A percentile compares a stretch with the other conserved stretches of the same genome.
These are phyloP conservation scores for Ceratopteris richardii DNA, from an alignment of 75 land plant genomes.

Conservation along the genomic window DNA sequence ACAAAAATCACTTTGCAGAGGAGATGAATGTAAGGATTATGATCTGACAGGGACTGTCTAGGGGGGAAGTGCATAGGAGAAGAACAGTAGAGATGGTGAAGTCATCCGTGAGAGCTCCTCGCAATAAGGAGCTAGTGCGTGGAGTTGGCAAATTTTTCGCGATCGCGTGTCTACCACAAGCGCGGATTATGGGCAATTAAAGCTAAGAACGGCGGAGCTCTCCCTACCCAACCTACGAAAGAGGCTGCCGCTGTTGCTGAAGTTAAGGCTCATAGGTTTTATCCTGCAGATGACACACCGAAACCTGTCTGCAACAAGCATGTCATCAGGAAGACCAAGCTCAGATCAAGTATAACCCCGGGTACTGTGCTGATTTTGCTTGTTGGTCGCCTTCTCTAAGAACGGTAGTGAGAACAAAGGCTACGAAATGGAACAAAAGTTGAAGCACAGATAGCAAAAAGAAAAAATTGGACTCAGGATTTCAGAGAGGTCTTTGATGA, in stretches of 20 bases:
- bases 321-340: slow-evolving; percentile 66
- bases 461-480: no score
- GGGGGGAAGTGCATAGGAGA: no score
- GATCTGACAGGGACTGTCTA: no score
- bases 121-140: slow-evolving; percentile 53
- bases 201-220: slow-evolving; percentile 59
- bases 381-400: no score
- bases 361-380: slow-evolving; percentile 58
- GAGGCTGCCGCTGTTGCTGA: slow-evolving; percentile 7
- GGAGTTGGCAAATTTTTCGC: slow-evolving; percentile 50
- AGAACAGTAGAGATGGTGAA: slow-evolving; percentile 16
- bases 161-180: slow-evolving; percentile 82
- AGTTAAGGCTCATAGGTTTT: slow-evolving; percentile 51
- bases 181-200: slow-evolving; percentile 77
- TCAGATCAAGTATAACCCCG: slow-evolving; percentile 52
- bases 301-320: no score
- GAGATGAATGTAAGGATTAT: no score
- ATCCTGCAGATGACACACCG: slow-evolving; percentile 69
- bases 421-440: no score
- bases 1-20: no score
- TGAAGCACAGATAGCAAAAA: no score
- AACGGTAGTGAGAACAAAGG: no score
- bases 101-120: slow-evolving; percentile 1
- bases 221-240: slow-evolving; percentile 40
- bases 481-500: no score